These are phyloP conservation scores for Anthoceros angustus DNA, from an alignment of 225 moss, liverwort and hornwort genomes.

Conservation along the genomic window DNA sequence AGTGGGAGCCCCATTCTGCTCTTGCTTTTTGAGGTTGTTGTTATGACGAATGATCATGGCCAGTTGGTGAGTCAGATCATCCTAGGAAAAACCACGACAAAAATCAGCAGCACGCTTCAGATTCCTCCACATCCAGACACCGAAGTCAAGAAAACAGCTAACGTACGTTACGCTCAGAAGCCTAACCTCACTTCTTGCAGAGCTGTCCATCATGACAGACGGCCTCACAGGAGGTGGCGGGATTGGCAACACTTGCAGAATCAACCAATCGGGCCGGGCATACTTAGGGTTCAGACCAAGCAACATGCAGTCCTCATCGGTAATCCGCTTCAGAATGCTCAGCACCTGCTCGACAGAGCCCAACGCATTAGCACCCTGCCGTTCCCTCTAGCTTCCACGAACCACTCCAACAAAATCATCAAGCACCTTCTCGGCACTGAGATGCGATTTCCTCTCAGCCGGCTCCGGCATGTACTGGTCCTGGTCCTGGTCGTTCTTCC, in stretches of 20 bases:
- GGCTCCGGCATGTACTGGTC: slow-evolving; percentile 98
- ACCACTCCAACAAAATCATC: not conserved
- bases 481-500: slow-evolving; percentile 51
- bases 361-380: not conserved
- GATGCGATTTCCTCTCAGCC: slow-evolving; percentile 87
- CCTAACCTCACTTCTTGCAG: slow-evolving; percentile 72
- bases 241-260: slow-evolving; percentile 88
- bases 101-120: not conserved
- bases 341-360: slow-evolving; percentile 33
- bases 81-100: slow-evolving; percentile 18
- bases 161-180: too few species aligned
- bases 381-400: not conserved
- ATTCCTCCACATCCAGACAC: not conserved
- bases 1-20: slow-evolving; percentile 97
- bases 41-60: slow-evolving; percentile 99
- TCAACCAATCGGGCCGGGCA: slow-evolving; percentile 97
- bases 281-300: slow-evolving; percentile 80
- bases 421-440: slow-evolving; percentile 88
- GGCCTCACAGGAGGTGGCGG: slow-evolving; percentile 97
- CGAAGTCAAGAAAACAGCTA: not conserved
- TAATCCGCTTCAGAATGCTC: slow-evolving; percentile 78
- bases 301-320: slow-evolving; percentile 69
- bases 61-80: slow-evolving; percentile 95
- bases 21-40: slow-evolving; percentile 93
- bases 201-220: slow-evolving; percentile 99